These are phyloP conservation scores for Volvox africanus DNA, from an alignment of 139 green algal species.

Conservation along the genomic window DNA sequence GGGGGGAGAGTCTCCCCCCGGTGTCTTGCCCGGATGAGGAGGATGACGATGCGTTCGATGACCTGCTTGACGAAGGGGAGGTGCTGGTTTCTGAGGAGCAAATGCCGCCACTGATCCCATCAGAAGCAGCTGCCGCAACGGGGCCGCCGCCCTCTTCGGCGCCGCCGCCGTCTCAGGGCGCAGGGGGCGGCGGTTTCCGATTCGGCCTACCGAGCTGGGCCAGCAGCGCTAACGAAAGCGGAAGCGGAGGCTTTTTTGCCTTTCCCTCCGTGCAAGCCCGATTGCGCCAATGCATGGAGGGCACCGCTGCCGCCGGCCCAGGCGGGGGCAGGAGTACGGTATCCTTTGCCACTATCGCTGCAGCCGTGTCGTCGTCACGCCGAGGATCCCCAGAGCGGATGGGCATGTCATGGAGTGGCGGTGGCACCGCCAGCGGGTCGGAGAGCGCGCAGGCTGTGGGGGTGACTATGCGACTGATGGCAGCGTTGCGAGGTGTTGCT, in stretches of 20 bases:
- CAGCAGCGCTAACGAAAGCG: neutral
- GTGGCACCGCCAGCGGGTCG: neutral
- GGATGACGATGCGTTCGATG: neutral
- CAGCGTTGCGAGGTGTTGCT: neutral
- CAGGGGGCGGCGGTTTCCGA: neutral
- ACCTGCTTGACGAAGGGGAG: neutral
- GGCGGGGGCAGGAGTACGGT: neutral
- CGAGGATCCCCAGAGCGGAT: neutral
- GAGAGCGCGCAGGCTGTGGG: no score
- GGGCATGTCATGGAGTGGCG: neutral
- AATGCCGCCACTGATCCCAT: neutral
- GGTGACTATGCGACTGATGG: neutral
- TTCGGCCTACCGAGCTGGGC: neutral
- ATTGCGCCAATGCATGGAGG: neutral
- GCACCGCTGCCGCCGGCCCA: no score
- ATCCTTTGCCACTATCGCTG: neutral
- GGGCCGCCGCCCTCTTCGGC: neutral
- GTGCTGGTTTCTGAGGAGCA: neutral
- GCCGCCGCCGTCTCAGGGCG: neutral
- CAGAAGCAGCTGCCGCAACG: neutral
- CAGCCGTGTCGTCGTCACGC: neutral
- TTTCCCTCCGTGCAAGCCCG: neutral
- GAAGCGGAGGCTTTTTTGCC: neutral
- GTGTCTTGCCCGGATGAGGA: neutral
- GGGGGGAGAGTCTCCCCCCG: no score